Evolutionary conservation across 179 eudicot genomes (phyloP), one percentile per base, ranked within the genome.

Genomic region (Drosera spatulata): DNA sequence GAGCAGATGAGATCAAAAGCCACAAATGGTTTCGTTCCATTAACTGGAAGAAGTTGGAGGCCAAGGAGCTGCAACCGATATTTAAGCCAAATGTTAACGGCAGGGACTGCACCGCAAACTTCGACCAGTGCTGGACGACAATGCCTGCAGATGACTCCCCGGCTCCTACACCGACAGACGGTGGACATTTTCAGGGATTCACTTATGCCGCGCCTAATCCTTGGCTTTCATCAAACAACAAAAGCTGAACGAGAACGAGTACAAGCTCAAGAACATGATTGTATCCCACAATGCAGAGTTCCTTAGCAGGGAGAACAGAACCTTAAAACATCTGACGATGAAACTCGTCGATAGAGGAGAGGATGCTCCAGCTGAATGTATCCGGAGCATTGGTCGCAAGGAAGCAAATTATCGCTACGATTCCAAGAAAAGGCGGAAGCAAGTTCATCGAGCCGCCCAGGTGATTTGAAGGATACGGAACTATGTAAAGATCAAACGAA

Each of bases 131-230:
- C 68, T 86, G 97, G 95, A 89, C 97, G 2, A 73, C 81, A 11
- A 84, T 89, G 91, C 95, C 97, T 38, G 80, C 73, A 11, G 86
- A 89, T 39, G 97, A 86, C 73, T 89, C 95, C 14, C 97, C 97
- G 6, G 97, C 97, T 49, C 66, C 88, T 12, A 89, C 91, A 5
- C 97, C 97, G 33, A 80, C 95, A 4, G 70, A 81, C 4, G 85
- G 82, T 40, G 88, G 76, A 49, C 86, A 72, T 69, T 89, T 86
- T 64, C 81, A 84, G 11, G 91, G 97, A 43, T 89, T 86, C 68
- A 89, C 88, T n/a, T 86, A 86, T 7, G 71, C 82, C 12, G 87
- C 97, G 48, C 95, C 97, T 37, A 86, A 84, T 59, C 91, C 88
- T 8, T 86, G 91, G 91, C 91, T 84, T 66, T 71, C 84, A 12